phyloP scores from a whole-genome alignment of 2,329 filamentous ascomycete genomes.

The Cylindrodendrum hubeiense region DNA sequence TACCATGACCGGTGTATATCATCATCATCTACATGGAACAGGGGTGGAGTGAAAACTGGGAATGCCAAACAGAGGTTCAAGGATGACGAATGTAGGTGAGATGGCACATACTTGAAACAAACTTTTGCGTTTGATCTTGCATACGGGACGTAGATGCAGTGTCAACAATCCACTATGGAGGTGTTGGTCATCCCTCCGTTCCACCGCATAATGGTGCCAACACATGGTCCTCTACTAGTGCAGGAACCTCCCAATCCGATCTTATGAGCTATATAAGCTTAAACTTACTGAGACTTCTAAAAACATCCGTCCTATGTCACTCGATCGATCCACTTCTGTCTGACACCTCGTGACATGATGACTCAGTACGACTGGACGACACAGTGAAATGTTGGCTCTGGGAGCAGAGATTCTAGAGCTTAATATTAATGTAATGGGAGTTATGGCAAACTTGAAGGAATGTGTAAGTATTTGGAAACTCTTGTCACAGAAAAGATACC shows the following conservation, averaged over 20 bases:
- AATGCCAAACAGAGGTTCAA: background rate
- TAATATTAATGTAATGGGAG: background rate
- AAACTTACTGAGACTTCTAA: background rate
- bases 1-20: background rate
- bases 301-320: background rate
- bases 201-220: background rate
- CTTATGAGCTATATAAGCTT: background rate
- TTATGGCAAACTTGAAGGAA: background rate
- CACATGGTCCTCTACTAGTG: background rate
- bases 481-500: too few species aligned
- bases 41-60: background rate
- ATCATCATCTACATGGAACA: background rate
- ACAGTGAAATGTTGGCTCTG: background rate
- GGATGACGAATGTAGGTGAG: background rate
- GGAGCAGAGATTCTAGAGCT: background rate
- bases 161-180: background rate
- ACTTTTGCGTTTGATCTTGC: background rate
- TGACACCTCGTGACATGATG: background rate
- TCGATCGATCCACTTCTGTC: background rate
- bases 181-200: background rate
- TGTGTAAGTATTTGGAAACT: background rate
- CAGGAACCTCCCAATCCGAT: background rate
- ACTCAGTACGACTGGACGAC: background rate
- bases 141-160: background rate
- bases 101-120: background rate